Percentiles rank a stretch among this genome's conserved stretches.
phyloP scores from a whole-genome alignment of 1,284 basidiomycete genomes.

The Leucoagaricus sp. region DNA sequence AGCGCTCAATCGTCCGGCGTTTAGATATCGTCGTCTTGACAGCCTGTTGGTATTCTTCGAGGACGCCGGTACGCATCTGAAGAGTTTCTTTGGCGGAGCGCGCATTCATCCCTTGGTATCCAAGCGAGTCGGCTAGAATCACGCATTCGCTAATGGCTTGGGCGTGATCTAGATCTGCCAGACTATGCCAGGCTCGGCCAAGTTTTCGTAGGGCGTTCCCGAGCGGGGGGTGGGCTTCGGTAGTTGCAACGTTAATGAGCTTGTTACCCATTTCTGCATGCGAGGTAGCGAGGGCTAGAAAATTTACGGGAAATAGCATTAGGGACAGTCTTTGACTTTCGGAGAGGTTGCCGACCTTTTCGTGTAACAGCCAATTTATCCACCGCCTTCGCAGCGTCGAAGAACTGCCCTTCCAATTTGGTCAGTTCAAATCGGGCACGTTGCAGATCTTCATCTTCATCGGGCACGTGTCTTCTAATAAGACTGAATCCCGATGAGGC shows the following conservation, averaged over 20 bases:
- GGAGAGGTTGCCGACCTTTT: slow-evolving; percentile 53
- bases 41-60: slow-evolving; percentile 91
- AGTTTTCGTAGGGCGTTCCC: slow-evolving; percentile 82
- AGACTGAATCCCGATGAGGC: slow-evolving; percentile 66
- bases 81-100: slow-evolving; percentile 92
- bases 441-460: slow-evolving; percentile 85
- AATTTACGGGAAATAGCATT: slow-evolving; percentile 2
- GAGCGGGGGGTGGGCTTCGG: slow-evolving; percentile 81
- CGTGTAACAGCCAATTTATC: slow-evolving; percentile 82
- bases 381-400: slow-evolving; percentile 84
- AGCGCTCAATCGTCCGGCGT: slow-evolving; percentile 83
- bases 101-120: slow-evolving; percentile 94
- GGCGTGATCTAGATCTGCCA: slow-evolving; percentile 83
- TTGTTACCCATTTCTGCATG: slow-evolving; percentile 90
- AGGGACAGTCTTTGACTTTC: slow-evolving; percentile 7
- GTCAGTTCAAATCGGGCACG: slow-evolving; percentile 89
- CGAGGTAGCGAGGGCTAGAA: slow-evolving; percentile 68
- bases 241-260: slow-evolving; percentile 83
- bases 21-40: slow-evolving; percentile 92
- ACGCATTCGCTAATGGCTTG: slow-evolving; percentile 92
- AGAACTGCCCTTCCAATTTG: slow-evolving; percentile 86
- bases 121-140: slow-evolving; percentile 87
- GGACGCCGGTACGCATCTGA: slow-evolving; percentile 79
- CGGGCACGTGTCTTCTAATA: slow-evolving; percentile 72
- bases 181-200: slow-evolving; percentile 82